Base-by-base conservation (phyloP, 2,329 filamentous ascomycete species). In the Chaetomiaceae sp. region DNA sequence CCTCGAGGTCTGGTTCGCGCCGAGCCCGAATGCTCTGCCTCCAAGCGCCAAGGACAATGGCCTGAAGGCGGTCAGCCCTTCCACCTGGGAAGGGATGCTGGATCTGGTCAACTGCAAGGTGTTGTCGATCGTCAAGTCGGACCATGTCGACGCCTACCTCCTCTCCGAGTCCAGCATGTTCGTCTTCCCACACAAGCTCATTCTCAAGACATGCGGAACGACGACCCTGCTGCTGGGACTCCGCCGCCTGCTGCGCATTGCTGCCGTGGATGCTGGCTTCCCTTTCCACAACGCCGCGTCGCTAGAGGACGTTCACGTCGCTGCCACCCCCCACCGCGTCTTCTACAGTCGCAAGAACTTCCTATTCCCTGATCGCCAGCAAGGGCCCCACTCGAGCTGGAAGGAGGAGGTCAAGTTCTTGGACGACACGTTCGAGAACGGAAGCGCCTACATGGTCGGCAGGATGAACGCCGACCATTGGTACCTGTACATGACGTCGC, bases 381-480 rank as follows among this genome's bases (percentile, higher is more conserved):
- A 80, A 47, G 90, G 90, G 7, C 93, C 93, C 45, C 93, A 98
- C 68, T 85, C 89, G 53, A 97, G 90, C 81, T 98, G 93, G 93
- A 86, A 89, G 58, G 86, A 96, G 63, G 93, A 98, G 66, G 91
- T 97, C 61, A 85, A 84, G 60, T 95, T 84, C 59, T 76, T 98
- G 53, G 93, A 98, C 69, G 84, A 86, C 63, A 87, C 90, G 67
- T 96, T 98, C 64, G 75, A 86, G 51, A 84, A 87, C 47, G 93
- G 93, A 45, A 97, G 91, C 66, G 93, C 93, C 41, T 98, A 98
- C 68, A 95, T 97, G 90, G 94, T 98, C 56, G 93, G 93, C 62
- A 97, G 96, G 72, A 97, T 97, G 91, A 98, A 98, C 59, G 91
- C 93, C 48, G 93, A 98, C 66, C 93, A 98, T 61, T 98, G 93